Base-by-base conservation (phyloP, 2,329 filamentous ascomycete genomes). In the Dactylellina parvicollis region DNA sequence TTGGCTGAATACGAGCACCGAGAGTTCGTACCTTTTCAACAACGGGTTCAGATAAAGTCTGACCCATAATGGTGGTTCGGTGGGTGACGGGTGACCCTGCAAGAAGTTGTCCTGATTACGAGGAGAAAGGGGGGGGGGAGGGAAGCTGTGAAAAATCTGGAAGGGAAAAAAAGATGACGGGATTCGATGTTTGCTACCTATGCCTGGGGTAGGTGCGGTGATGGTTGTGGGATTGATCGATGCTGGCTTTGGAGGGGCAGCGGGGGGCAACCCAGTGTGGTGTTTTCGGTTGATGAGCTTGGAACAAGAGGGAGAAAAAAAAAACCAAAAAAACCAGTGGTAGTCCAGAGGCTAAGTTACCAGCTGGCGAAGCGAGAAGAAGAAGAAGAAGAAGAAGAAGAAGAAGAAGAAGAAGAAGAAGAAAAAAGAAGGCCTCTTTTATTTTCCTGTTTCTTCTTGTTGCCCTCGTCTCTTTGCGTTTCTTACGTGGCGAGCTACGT, bases 21-120 rank as follows among this genome's bases (percentile, higher is more conserved):
- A 14, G 14, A 9, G n/a, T 20, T 8, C 56, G 5, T 87, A 99
- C 95, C 93, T 99, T 99, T 82, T 98, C 95, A 82, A 96, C 91
- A 80, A 99, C 93, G 80, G 95, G 95, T 86, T 99, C 95, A 80
- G 94, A 98, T 81, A 99, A 89, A 83, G 95, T 99, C 86, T 99
- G 95, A 87, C 95, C 95, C 95, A 99, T 99, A 83, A 81, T 85
- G 80, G 78, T 82, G 80, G 80, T 78, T 55, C 76, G 50, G 50
- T n/a, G n/a, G n/a, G n/a, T n/a, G 32, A 49, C 14, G n/a, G 34
- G 34, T 28, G 10, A 20, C 28, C 80, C 75, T 71, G 52, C 34
- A 59, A 44, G 36, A 76, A 62, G 75, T 69, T 75, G 42, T 70
- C 52, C 62, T 76, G 50, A 69, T 36, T 7, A 34, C 32, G 59